These are phyloP conservation scores for Pichia phayaonensis DNA, from an alignment of 805 yeast genomes.

Conservation along the genomic window DNA sequence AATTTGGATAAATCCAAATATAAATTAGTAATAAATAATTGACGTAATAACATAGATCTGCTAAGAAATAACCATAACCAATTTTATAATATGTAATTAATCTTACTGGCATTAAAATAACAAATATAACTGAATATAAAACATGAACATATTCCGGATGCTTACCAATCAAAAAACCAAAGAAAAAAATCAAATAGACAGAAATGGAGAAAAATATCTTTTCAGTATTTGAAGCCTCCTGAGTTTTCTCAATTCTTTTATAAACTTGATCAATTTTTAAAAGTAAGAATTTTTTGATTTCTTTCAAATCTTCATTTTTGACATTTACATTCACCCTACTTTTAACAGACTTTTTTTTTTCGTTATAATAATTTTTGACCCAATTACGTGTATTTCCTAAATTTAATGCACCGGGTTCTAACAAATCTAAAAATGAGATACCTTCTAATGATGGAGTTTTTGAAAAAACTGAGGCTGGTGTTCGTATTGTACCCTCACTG, in stretches of 20 bases:
- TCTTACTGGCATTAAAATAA: slow-evolving; percentile 73
- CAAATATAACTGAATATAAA: slow-evolving; percentile 56
- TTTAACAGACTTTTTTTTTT: slow-evolving; percentile 17
- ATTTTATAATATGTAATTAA: slow-evolving; percentile 73
- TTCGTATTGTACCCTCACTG: not conserved
- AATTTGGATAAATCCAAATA: slow-evolving; percentile 77
- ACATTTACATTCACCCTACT: slow-evolving; percentile 17
- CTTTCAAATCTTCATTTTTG: slow-evolving; percentile 22
- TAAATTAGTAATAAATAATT: slow-evolving; percentile 61
- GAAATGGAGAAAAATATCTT: slow-evolving; percentile 76
- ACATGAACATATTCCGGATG: slow-evolving; percentile 72
- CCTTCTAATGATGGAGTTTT: slow-evolving; percentile 21
- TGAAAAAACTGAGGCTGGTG: slow-evolving; percentile 2
- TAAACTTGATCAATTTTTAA: slow-evolving; percentile 32
- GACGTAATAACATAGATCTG: slow-evolving; percentile 90
- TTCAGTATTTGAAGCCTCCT: slow-evolving; percentile 50
- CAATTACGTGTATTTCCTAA: slow-evolving; percentile 22
- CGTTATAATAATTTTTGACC: slow-evolving; percentile 22
- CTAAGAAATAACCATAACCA: slow-evolving; percentile 78
- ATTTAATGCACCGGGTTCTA: slow-evolving; percentile 24
- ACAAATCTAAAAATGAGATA: slow-evolving; percentile 23
- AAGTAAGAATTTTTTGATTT: slow-evolving; percentile 19
- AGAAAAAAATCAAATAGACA: slow-evolving; percentile 54
- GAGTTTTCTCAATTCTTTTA: slow-evolving; percentile 28
- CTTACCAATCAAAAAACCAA: slow-evolving; percentile 72